Evolutionary conservation across 495 filamentous ascomycete species (phyloP), one percentile per base, ranked within the genome.

Genomic region (Apodospora peruviana): DNA sequence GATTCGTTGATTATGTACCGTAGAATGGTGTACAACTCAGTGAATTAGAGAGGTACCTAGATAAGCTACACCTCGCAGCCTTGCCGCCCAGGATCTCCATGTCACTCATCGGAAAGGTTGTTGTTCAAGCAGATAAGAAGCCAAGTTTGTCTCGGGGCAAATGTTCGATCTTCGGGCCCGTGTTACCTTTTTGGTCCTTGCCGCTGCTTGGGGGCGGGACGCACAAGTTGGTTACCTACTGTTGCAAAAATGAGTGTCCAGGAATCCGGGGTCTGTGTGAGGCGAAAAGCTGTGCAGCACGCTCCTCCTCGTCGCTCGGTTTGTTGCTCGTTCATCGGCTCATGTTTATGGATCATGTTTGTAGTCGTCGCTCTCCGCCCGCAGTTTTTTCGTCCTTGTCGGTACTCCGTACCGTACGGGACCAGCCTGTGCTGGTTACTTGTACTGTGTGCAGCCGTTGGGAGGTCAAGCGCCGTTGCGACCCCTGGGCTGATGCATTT

Each of bases 401-500:
- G n/a, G n/a, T n/a, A n/a, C n/a, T n/a, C n/a, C n/a, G n/a, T 32
- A 32, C 27, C 7, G 27, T 32, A 32, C 27, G 27, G 27, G 27
- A 32, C 14, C 27, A 14, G 7, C 7, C 47, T 43, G 40, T 44
- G n/a, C n/a, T 32, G 47, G 40, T 25, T 5, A 39, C n/a, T 40
- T 40, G 37, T 8, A 40, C 14, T 40, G 37, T 16, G 37, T 20
- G 37, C 37, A 9, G 18, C 37, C 12, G 37, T 40, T 40, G 37
- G 14, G 37, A 40, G 27, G 36, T 43, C 8, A 44, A 29, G 12
- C 20, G 36, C 55, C 41, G 58, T 53, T 56, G 41, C 20, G 10
- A 57, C 54, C 60, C 60, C 60, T 50, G 49, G 42, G 25, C 45
- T 19, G 34, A 47, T 60, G 64, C 60, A 51, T 59, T 64, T 59